Conservation (phyloP, 164 flowering plant species). For the Nelumbo lutea region DNA sequence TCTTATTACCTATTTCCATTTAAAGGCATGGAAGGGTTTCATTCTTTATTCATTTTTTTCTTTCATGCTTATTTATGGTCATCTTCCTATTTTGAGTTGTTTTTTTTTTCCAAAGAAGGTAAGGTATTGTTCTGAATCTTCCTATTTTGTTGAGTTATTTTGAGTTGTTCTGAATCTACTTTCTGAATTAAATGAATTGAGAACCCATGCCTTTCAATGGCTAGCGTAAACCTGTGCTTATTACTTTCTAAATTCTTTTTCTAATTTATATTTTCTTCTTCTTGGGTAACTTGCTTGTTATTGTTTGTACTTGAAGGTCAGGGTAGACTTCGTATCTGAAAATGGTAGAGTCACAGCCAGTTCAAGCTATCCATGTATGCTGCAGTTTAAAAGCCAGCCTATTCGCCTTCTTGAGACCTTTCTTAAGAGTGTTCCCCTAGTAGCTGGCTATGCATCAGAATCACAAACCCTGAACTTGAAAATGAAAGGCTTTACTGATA, state of each 20-base stretch:
- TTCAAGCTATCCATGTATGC: slow-evolving; percentile 63
- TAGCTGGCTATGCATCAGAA: slow-evolving; percentile 71
- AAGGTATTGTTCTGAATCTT: too few species aligned
- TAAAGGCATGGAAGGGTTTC: too few species aligned
- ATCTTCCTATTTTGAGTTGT: too few species aligned
- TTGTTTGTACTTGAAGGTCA: slow-evolving; percentile 44
- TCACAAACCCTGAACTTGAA: slow-evolving; percentile 52
- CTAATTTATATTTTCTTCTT: neutral
- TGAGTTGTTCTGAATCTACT: too few species aligned
- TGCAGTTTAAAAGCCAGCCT: slow-evolving; percentile 63
- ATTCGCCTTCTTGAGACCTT: slow-evolving; percentile 54
- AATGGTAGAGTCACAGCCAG: slow-evolving; percentile 49
- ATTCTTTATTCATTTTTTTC: too few species aligned
- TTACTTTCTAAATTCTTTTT: neutral
- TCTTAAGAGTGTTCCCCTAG: slow-evolving; percentile 54
- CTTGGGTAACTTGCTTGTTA: neutral
- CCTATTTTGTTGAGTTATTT: too few species aligned
- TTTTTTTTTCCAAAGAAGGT: too few species aligned
- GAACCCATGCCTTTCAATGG: neutral
- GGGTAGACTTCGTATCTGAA: slow-evolving; percentile 61
- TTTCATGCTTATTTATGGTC: too few species aligned
- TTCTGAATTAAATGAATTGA: neutral
- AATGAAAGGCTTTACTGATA: slow-evolving; percentile 50
- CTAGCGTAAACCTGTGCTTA: neutral
- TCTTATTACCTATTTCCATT: too few species aligned